A percentile compares a stretch with the other conserved stretches of the same genome.
These are phyloP conservation scores for Aspergillus steynii DNA, from an alignment of 495 filamentous ascomycete species.

Conservation along the genomic window DNA sequence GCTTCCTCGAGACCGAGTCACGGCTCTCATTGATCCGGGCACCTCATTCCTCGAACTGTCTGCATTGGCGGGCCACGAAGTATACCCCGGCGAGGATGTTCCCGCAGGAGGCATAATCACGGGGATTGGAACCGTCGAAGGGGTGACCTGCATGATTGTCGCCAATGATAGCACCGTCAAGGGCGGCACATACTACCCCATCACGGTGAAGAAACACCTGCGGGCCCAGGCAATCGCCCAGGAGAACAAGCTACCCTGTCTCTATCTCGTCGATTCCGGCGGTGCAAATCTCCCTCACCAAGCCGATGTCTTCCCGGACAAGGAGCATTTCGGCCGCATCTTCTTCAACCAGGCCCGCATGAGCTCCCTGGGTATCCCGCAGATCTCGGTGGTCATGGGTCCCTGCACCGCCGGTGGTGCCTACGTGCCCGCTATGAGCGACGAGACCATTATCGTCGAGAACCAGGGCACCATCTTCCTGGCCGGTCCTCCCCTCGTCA, in stretches of 20 bases:
- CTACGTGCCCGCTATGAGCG: conserved; percentile 96
- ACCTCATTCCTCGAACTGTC: conserved; percentile 92
- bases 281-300: conserved; percentile 96
- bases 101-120: conserved; percentile 90
- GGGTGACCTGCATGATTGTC: conserved; percentile 90
- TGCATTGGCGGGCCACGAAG: conserved; percentile 77
- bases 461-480: conserved; percentile 96
- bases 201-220: conserved; percentile 97
- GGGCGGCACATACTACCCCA: conserved; percentile 97
- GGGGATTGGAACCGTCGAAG: conserved; percentile 86
- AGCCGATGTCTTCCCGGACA: conserved; percentile 94
- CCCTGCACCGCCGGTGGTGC: conserved; percentile 96
- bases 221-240: conserved; percentile 88
- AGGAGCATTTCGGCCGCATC: conserved; percentile 93
- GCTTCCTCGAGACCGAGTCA: conserved; percentile 87
- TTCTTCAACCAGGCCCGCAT: conserved; percentile 99
- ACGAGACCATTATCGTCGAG: conserved; percentile 94
- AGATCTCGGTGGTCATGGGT: conserved; percentile 96
- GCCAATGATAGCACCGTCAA: conserved; percentile 98
- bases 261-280: conserved; percentile 95
- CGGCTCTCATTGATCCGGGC: conserved; percentile 83
- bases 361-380: conserved; percentile 78
- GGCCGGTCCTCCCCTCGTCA: conserved; percentile 91
- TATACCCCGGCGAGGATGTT: conserved; percentile 86
- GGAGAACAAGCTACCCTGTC: conserved; percentile 83